These are phyloP conservation scores for Neurospora sublineolata DNA, from an alignment of 495 filamentous ascomycete genomes.

Conservation along the genomic window DNA sequence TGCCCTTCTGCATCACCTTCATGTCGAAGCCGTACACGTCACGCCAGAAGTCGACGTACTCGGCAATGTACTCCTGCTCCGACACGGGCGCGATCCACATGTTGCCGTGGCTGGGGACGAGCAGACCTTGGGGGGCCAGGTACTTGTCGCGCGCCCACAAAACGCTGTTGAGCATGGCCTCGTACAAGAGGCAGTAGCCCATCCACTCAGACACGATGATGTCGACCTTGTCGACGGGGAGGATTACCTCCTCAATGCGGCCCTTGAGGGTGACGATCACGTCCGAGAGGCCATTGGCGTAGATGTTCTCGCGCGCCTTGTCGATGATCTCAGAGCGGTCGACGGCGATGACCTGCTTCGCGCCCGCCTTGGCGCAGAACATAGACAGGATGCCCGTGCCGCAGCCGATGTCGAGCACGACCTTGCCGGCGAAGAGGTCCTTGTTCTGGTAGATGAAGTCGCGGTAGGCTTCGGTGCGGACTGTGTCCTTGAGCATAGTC, in stretches of 20 bases:
- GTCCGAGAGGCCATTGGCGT: constrained; percentile 67
- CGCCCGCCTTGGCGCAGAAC: constrained; percentile 92
- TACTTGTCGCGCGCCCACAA: constrained; percentile 89
- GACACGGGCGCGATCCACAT: constrained; percentile 83
- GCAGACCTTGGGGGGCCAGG: constrained; percentile 65
- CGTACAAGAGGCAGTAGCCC: constrained; percentile 97
- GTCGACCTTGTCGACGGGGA: constrained; percentile 86
- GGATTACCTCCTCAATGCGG: constrained; percentile 87
- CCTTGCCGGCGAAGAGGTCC: constrained; percentile 93
- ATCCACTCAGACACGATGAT: constrained; percentile 99
- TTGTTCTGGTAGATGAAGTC: constrained; percentile 97
- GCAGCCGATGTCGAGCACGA: constrained; percentile 95
- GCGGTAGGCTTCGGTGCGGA: constrained; percentile 89
- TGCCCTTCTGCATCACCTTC: constrained; percentile 72
- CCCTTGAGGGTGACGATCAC: constrained; percentile 88
- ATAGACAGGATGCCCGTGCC: constrained; percentile 72
- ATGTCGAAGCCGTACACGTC: constrained; percentile 98
- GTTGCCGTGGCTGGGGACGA: constrained; percentile 83
- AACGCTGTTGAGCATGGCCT: constrained; percentile 96
- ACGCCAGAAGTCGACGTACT: constrained; percentile 91
- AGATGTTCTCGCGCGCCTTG: constrained; percentile 86
- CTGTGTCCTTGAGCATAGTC: constrained; percentile 89
- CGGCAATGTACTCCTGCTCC: constrained; percentile 79
- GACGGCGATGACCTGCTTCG: constrained; percentile 88
- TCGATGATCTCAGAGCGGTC: constrained; percentile 96